These are phyloP conservation scores for Gyromitra esculenta DNA, from an alignment of 2,329 filamentous ascomycete species.

Conservation along the genomic window DNA sequence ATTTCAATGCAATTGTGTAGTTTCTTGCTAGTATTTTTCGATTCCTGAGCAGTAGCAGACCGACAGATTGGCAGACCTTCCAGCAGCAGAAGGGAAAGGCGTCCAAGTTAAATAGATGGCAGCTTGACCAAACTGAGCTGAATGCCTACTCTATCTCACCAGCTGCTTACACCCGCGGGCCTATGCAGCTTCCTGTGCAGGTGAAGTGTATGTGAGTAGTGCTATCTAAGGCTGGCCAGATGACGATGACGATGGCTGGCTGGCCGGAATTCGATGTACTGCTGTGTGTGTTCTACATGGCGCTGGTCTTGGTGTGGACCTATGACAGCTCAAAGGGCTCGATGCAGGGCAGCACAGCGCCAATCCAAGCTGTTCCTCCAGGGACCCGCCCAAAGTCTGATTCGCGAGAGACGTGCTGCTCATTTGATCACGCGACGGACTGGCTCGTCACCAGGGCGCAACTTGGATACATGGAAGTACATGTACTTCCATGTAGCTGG, in stretches of 20 bases:
- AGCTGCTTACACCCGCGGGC: constrained; percentile 5
- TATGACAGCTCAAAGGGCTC: constrained; percentile 14
- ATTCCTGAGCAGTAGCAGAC: constrained; percentile 6
- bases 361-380: constrained; percentile 3
- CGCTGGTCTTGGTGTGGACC: background rate
- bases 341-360: constrained; percentile 20
- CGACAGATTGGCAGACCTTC: background rate
- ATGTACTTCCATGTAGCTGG: too few relatives aligned
- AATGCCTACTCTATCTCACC: background rate
- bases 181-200: constrained; percentile 15
- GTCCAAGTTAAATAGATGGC: constrained; percentile 42
- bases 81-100: constrained; percentile 2
- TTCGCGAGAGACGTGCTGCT: constrained; percentile 23
- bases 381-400: constrained; percentile 23
- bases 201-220: constrained; percentile 18
- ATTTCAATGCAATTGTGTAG: constrained; percentile 1
- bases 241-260: background rate
- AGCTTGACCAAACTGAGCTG: constrained; percentile 11
- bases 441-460: background rate
- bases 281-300: background rate
- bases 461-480: background rate
- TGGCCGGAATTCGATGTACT: background rate
- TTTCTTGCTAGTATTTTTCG: background rate
- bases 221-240: constrained; percentile 40
- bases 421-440: constrained; percentile 34